Evolutionary conservation across 768 basidiomycete species (phyloP).

Genomic region (Boletus patriciae): DNA sequence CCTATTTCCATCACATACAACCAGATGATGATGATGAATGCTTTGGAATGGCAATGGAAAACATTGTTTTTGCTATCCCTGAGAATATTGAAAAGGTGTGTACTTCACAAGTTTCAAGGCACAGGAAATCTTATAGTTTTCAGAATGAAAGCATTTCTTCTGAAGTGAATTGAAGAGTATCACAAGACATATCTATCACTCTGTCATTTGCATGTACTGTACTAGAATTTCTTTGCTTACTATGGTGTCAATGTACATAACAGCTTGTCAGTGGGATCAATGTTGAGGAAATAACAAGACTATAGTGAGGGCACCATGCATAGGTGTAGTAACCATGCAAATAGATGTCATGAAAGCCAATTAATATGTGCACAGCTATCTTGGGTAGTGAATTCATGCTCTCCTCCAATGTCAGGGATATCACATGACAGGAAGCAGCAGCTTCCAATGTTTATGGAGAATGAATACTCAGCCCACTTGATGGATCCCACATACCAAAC

Average conservation of each 20-base stretch:
- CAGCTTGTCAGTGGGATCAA: no score
- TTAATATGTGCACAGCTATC: no score
- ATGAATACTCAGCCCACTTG: constrained; percentile 35
- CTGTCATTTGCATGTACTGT: no score
- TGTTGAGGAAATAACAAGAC: no score
- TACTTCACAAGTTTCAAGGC: not conserved
- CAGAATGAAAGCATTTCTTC: constrained; percentile 1
- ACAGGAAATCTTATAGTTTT: not conserved
- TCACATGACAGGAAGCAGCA: no score
- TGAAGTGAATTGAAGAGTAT: not conserved
- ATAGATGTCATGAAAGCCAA: no score
- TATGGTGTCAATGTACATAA: no score
- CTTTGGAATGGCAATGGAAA: not conserved
- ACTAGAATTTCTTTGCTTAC: not conserved
- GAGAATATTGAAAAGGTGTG: constrained; percentile 1
- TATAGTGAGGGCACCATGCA: no score
- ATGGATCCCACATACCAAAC: constrained; percentile 83
- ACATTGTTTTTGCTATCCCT: constrained; percentile 10
- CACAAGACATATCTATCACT: no score
- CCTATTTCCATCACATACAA: constrained; percentile 19
- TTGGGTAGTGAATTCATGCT: no score
- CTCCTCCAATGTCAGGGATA: no score
- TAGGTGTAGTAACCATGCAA: no score
- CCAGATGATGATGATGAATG: not conserved
- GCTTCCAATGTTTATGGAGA: not conserved